Percentiles rank a stretch among this genome's conserved stretches.
These are phyloP conservation scores for Russula foetens DNA, from an alignment of 768 basidiomycete genomes.

Conservation along the genomic window DNA sequence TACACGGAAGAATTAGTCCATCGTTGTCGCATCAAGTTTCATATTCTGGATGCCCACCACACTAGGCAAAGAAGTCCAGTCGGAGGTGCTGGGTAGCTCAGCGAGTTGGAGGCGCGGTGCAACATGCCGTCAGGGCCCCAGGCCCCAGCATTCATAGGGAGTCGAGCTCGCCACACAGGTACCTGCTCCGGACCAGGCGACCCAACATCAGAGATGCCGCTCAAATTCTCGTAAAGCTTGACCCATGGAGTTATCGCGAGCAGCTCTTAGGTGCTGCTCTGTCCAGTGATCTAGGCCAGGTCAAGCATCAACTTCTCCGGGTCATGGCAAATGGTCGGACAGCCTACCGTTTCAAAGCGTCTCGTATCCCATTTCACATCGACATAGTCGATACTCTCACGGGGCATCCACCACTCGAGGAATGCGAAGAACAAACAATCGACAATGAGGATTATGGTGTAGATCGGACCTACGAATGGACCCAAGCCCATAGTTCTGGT, in stretches of 20 bases:
- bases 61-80: neutral
- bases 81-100: neutral
- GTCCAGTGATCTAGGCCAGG: neutral
- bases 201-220: neutral
- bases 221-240: neutral
- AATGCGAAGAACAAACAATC: conserved; percentile 82
- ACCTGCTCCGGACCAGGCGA: neutral
- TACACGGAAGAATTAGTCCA: neutral
- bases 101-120: neutral
- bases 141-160: neutral
- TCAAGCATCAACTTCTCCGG: neutral
- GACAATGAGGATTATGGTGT: conserved; percentile 80
- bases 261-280: neutral
- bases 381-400: conserved; percentile 71
- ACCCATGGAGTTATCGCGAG: neutral
- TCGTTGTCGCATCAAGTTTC: neutral
- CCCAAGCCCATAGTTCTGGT: conserved; percentile 70
- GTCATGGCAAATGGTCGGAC: too few relatives aligned
- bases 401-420: conserved; percentile 79
- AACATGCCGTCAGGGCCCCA: neutral
- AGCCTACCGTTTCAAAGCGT: conserved; percentile 28
- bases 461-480: conserved; percentile 77
- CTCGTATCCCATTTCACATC: conserved; percentile 49
- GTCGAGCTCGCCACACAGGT: neutral
- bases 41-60: neutral